Percentiles rank a stretch among this genome's conserved stretches.
Conservation (phyloP, 805 yeast species). For the Wickerhamomyces xylosicus region DNA sequence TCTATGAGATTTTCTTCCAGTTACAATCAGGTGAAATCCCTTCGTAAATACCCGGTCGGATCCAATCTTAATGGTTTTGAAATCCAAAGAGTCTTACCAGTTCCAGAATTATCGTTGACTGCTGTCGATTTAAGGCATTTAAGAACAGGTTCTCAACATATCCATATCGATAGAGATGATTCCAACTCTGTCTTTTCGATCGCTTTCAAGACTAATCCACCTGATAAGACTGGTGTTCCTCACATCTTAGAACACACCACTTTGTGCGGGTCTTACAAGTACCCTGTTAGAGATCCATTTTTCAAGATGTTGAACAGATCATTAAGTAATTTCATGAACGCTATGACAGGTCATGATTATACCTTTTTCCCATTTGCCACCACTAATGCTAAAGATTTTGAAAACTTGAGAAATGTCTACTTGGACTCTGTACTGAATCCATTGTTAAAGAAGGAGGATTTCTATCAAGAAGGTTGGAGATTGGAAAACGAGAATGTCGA, state of each 20-base stretch:
- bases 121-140: constrained; percentile 67
- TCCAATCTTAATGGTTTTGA: constrained; percentile 54
- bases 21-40: constrained; percentile 23
- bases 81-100: constrained; percentile 49
- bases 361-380: constrained; percentile 96
- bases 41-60: constrained; percentile 55
- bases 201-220: constrained; percentile 90
- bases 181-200: constrained; percentile 81
- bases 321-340: constrained; percentile 95
- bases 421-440: constrained; percentile 84
- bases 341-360: constrained; percentile 96
- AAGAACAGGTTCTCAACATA: constrained; percentile 66
- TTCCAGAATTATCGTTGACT: constrained; percentile 74
- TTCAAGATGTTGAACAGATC: constrained; percentile 95
- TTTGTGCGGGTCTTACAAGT: constrained; percentile 83
- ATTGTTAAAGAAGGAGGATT: constrained; percentile 65
- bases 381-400: constrained; percentile 73
- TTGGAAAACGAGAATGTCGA: constrained; percentile 58
- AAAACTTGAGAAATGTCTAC: constrained; percentile 79
- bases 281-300: constrained; percentile 94
- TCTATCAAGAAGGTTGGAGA: constrained; percentile 97
- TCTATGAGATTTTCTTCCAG: constrained; percentile 13
- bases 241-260: constrained; percentile 96
- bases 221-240: constrained; percentile 91
- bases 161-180: constrained; percentile 81